Percentiles rank a stretch among this genome's conserved stretches.
These are phyloP conservation scores for Coemansia sp. DNA, from an alignment of 192 early-diverging fungal genomes.

Conservation along the genomic window DNA sequence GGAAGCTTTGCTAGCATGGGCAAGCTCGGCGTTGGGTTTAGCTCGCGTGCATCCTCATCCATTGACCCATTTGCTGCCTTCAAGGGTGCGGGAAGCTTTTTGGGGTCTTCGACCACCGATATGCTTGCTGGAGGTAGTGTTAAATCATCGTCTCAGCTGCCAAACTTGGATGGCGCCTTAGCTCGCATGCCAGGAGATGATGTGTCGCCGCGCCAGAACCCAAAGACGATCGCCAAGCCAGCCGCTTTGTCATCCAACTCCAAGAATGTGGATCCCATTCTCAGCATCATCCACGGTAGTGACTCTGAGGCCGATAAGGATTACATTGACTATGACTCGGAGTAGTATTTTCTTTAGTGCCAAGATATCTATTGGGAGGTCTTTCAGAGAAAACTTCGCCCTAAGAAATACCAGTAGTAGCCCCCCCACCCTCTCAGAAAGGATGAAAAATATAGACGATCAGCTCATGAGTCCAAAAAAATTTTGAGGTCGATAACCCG, in stretches of 20 bases:
- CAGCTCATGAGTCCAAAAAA: too few species aligned
- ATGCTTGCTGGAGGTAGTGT: neutral
- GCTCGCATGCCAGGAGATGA: neutral
- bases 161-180: neutral
- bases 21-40: constrained; percentile 18
- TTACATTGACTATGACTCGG: constrained; percentile 7
- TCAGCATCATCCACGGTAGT: constrained; percentile 6
- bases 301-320: neutral
- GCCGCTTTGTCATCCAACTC: neutral
- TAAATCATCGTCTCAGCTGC: neutral
- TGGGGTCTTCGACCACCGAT: neutral
- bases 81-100: neutral
- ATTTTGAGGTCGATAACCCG: too few species aligned
- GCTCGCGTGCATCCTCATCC: constrained; percentile 1
- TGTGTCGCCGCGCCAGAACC: neutral
- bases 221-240: neutral
- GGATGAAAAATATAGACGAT: too few species aligned
- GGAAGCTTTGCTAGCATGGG: constrained; percentile 11
- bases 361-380: too few species aligned
- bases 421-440: too few species aligned
- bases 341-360: neutral
- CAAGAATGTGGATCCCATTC: constrained; percentile 7
- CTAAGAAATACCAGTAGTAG: too few species aligned
- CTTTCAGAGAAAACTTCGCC: too few species aligned
- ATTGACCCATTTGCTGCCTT: constrained; percentile 9